Evolutionary conservation across 768 basidiomycete genomes (phyloP).

Genomic region (Termitomyces sp.): DNA sequence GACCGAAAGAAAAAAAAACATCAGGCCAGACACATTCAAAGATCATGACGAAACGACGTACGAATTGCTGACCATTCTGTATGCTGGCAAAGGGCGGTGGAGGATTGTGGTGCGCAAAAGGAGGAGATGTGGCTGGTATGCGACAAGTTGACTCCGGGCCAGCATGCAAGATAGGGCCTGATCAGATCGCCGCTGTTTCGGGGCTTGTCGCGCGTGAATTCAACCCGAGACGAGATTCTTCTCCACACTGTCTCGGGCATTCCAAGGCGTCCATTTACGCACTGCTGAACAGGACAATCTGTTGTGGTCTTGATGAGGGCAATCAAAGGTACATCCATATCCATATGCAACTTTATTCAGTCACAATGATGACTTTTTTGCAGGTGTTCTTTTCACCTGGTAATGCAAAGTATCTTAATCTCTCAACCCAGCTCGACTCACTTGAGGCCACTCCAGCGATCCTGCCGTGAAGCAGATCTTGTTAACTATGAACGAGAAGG

Average conservation of each 20-base stretch:
- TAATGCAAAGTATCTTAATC: slow-evolving; percentile 43
- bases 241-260: background rate
- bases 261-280: background rate
- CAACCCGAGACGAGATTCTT: background rate
- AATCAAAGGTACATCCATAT: background rate
- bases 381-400: slow-evolving; percentile 3
- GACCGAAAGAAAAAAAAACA: background rate
- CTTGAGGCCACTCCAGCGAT: slow-evolving; percentile 31
- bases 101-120: background rate
- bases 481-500: slow-evolving; percentile 74
- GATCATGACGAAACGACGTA: background rate
- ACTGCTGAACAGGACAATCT: slow-evolving; percentile 44
- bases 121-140: background rate
- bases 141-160: slow-evolving; percentile 1
- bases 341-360: background rate
- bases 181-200: background rate
- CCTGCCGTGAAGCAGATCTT: slow-evolving; percentile 77
- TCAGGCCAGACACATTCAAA: background rate
- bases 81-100: background rate
- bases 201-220: background rate
- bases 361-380: background rate
- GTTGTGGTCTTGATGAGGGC: background rate
- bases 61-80: background rate
- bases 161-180: background rate
- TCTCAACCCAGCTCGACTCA: slow-evolving; percentile 71